Conservation (phyloP, 2,329 filamentous ascomycete genomes). For the Botrytis pseudocinerea region DNA sequence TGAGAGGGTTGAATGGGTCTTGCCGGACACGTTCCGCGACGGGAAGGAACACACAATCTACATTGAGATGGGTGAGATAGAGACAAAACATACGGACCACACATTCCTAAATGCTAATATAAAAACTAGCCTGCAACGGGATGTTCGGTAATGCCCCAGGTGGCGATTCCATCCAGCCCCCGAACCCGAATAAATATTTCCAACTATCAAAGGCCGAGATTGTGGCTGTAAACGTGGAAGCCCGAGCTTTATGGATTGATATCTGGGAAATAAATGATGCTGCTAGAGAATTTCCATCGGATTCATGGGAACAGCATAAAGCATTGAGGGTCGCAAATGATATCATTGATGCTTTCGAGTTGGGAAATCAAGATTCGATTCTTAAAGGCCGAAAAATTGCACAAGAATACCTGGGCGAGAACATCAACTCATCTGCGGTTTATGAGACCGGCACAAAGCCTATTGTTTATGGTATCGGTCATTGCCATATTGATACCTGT, state of each 20-base stretch:
- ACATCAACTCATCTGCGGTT: constrained; percentile 79
- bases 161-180: constrained; percentile 85
- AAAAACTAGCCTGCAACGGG: constrained; percentile 73
- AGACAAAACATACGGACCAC: not conserved
- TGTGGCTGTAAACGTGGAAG: constrained; percentile 83
- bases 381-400: constrained; percentile 80
- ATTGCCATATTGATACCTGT: constrained; percentile 97
- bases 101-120: not conserved
- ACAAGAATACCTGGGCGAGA: constrained; percentile 75
- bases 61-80: constrained; percentile 71
- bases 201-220: constrained; percentile 77
- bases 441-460: constrained; percentile 75
- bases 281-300: constrained; percentile 82
- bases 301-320: constrained; percentile 86
- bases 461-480: constrained; percentile 84
- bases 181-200: constrained; percentile 80
- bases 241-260: constrained; percentile 81
- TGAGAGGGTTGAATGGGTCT: constrained; percentile 87
- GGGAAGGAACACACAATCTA: constrained; percentile 88
- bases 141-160: constrained; percentile 95
- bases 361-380: constrained; percentile 76
- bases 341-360: constrained; percentile 88
- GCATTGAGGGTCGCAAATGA: constrained; percentile 80
- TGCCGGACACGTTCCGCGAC: constrained; percentile 79
- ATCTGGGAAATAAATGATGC: constrained; percentile 97